Evolutionary conservation across 1,139 yeast genomes (phyloP).

Genomic region (Debaryomycetaceae sp.): DNA sequence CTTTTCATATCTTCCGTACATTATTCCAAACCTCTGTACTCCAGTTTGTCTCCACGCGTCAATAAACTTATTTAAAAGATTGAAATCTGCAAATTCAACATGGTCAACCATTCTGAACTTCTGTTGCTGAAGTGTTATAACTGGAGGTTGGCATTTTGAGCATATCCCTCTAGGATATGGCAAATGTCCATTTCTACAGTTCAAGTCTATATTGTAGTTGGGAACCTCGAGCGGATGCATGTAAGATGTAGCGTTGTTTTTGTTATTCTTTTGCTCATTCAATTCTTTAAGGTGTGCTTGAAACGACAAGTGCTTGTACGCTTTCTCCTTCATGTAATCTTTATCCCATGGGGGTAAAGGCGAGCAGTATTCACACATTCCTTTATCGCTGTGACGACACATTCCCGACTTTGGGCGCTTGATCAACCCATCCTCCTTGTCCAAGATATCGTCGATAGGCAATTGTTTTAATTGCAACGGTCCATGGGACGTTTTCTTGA

Average conservation of each 20-base stretch:
- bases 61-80: conserved; percentile 74
- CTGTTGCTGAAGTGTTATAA: conserved; percentile 89
- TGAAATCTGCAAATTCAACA: conserved; percentile 79
- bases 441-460: conserved; percentile 67
- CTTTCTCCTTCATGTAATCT: conserved; percentile 67
- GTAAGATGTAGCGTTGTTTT: conserved; percentile 58
- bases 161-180: conserved; percentile 96
- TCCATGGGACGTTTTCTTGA: neutral
- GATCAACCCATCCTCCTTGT: conserved; percentile 69
- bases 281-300: conserved; percentile 78
- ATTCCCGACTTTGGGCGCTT: conserved; percentile 57
- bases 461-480: conserved; percentile 36
- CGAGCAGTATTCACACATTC: conserved; percentile 97
- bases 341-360: conserved; percentile 95
- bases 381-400: conserved; percentile 88
- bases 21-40: conserved; percentile 76
- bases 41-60: conserved; percentile 92
- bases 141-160: conserved; percentile 96
- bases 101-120: conserved; percentile 95
- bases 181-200: conserved; percentile 78
- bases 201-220: conserved; percentile 56
- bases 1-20: conserved; percentile 77
- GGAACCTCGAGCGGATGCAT: conserved; percentile 81
- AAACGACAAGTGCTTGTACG: conserved; percentile 84
- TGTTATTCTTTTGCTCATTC: conserved; percentile 66